phyloP scores from a whole-genome alignment of 2,329 filamentous ascomycete species.

The Zymoseptoria passerinii region DNA sequence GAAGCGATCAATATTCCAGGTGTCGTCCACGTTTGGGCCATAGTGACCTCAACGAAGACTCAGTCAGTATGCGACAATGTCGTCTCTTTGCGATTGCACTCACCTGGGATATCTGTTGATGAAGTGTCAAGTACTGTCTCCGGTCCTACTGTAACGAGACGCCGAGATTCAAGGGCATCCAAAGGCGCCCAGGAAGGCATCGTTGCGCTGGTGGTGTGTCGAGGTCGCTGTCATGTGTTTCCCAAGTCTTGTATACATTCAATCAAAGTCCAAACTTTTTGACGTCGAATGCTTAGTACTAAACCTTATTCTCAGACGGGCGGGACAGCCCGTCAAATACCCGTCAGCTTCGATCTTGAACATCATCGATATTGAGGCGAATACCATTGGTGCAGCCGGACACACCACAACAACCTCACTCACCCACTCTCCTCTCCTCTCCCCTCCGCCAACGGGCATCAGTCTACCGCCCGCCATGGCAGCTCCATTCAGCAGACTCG shows the following conservation, averaged over 20 bases:
- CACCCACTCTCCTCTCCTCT: slow-evolving; percentile 1
- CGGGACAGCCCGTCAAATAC: neutral
- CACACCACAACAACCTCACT: neutral
- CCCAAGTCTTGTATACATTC: neutral
- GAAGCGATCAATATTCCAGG: slow-evolving; percentile 70
- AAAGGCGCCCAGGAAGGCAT: slow-evolving; percentile 28
- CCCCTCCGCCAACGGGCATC: slow-evolving; percentile 9
- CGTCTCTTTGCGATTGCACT: neutral
- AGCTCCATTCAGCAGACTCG: slow-evolving; percentile 62
- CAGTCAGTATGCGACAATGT: neutral
- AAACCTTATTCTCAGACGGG: neutral
- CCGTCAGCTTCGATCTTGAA: neutral
- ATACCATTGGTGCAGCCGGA: neutral
- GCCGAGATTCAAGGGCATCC: slow-evolving; percentile 54
- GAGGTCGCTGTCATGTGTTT: slow-evolving; percentile 1
- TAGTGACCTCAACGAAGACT: slow-evolving; percentile 54
- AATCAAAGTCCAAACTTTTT: neutral
- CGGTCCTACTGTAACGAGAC: slow-evolving; percentile 79
- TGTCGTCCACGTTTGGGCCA: slow-evolving; percentile 70
- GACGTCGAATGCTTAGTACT: neutral
- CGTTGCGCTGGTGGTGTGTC: slow-evolving; percentile 4
- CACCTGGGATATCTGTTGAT: slow-evolving; percentile 74
- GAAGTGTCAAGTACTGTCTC: slow-evolving; percentile 86
- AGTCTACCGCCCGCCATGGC: slow-evolving; percentile 49
- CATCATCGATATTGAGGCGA: slow-evolving; percentile 3